Percentiles rank a stretch among this genome's conserved stretches.
These are phyloP conservation scores for Anthostomella pinea DNA, from an alignment of 2,329 filamentous ascomycete genomes.

Conservation along the genomic window DNA sequence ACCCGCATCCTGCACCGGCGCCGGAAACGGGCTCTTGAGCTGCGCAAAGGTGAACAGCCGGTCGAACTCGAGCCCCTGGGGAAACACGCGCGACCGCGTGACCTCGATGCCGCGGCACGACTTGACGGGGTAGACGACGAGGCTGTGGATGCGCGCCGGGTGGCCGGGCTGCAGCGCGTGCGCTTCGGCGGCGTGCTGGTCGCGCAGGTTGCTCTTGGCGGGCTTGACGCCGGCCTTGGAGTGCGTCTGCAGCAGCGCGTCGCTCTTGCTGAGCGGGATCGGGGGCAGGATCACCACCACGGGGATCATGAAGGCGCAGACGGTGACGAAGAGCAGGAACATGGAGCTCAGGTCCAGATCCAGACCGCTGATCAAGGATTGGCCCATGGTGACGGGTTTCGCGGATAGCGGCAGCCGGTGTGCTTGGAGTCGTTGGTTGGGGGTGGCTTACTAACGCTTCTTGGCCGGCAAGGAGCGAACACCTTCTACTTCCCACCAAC, in stretches of 20 bases:
- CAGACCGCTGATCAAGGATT: constrained; percentile 15
- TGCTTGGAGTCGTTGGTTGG: not conserved
- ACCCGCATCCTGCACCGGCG: constrained; percentile 34
- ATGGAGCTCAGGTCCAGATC: constrained; percentile 25
- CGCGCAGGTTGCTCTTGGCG: constrained; percentile 36
- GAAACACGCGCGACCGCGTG: constrained; percentile 58
- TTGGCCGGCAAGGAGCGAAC: constrained; percentile 11
- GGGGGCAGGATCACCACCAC: constrained; percentile 55
- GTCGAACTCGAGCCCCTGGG: constrained; percentile 73
- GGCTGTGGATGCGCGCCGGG: constrained; percentile 49
- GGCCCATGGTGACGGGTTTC: constrained; percentile 9
- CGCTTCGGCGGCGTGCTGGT: constrained; percentile 20
- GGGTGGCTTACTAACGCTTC: not conserved
- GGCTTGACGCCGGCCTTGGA: constrained; percentile 42
- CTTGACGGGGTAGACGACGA: constrained; percentile 82
- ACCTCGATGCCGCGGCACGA: constrained; percentile 78
- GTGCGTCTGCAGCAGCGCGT: constrained; percentile 55
- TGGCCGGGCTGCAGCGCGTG: constrained; percentile 19
- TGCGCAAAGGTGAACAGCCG: constrained; percentile 82
- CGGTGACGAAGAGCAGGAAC: constrained; percentile 26
- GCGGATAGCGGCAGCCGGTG: not conserved
- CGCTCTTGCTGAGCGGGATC: constrained; percentile 48
- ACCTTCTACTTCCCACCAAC: not conserved
- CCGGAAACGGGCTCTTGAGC: constrained; percentile 48
- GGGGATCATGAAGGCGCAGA: constrained; percentile 49